Evolutionary conservation across 345 rosid species (phyloP), one percentile per base, ranked within the genome.

Genomic region (Nephelium lappaceum): DNA sequence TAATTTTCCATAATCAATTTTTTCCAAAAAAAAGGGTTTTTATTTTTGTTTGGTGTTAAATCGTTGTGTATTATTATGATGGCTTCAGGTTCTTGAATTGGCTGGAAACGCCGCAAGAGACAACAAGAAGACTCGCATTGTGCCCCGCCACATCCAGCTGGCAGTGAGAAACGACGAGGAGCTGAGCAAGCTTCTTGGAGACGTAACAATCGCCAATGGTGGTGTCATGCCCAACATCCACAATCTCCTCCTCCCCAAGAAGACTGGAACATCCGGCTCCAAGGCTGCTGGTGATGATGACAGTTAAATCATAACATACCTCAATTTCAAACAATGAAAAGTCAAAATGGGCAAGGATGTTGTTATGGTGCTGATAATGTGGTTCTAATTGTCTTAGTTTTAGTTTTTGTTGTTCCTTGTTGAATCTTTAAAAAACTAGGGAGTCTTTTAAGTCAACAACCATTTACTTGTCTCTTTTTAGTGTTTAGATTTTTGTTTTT

Each of bases 181-280:
- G 72, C 87, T 95, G n/a, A 93, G 98, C 89, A 95, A 95, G 86
- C 94, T 93, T 19, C 92, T 95, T 0, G 98, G 98, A 25, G 98
- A 95, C 61, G 98, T 93, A 5, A 95, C 98, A 0, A 95, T 93
- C 65, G 97, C 98, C 3, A 95, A 95, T 10, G 98, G 98, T 5
- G 98, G 98, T 62, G 98, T 95, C 74, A 93, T 95, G 97, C 97
- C 97, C 0, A 95, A 95, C 84, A 95, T 95, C 84, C 98, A 95
- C 90, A 95, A 92, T 79, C 98, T 92, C 31, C 94, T 95, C 41
- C 90, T 93, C 57, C 98, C 98, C 5, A 95, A 93, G 87, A 95
- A 93, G 89, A 10, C 95, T 6, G 97, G 98, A 8, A 71, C 91
- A 71, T 89, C 95, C 4, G 88, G 86, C 47, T 86, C 91, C 6